Conservation (phyloP, 2,329 filamentous ascomycete genomes). For the Bipolaris sorokiniana region DNA sequence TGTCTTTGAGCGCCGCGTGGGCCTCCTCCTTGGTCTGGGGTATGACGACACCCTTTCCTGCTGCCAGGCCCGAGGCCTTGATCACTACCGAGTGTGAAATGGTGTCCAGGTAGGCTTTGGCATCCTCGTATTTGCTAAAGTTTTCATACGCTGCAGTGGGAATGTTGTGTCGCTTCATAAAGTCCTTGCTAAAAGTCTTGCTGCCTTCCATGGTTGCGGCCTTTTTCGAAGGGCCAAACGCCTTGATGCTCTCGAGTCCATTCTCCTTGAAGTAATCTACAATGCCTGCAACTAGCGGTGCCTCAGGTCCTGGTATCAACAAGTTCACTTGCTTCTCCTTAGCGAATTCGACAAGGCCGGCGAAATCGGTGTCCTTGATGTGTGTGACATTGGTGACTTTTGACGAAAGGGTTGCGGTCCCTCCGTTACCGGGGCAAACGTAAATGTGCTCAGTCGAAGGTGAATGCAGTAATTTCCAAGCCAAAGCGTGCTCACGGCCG, state of each 20-base stretch:
- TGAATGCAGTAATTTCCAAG: constrained; percentile 91
- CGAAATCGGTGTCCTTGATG: constrained; percentile 77
- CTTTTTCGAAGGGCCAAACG: constrained; percentile 83
- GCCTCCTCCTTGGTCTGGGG: constrained; percentile 83
- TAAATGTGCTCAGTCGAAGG: constrained; percentile 75
- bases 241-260: constrained; percentile 63
- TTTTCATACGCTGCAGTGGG: constrained; percentile 91
- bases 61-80: constrained; percentile 90
- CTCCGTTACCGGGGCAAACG: constrained; percentile 80
- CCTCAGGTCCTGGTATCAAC: constrained; percentile 89
- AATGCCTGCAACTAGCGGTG: constrained; percentile 89
- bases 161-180: constrained; percentile 90
- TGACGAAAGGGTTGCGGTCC: constrained; percentile 60
- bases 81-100: constrained; percentile 66
- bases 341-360: constrained; percentile 76
- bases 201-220: constrained; percentile 93
- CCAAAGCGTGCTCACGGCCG: constrained; percentile 90
- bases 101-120: constrained; percentile 69
- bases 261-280: constrained; percentile 75
- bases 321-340: constrained; percentile 76
- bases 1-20: constrained; percentile 78
- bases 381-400: constrained; percentile 70
- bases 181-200: constrained; percentile 97
- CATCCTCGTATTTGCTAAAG: constrained; percentile 77
- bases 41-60: constrained; percentile 94